Evolutionary conservation across 1,139 yeast species (phyloP).

Genomic region (Debaryomycetaceae sp.): DNA sequence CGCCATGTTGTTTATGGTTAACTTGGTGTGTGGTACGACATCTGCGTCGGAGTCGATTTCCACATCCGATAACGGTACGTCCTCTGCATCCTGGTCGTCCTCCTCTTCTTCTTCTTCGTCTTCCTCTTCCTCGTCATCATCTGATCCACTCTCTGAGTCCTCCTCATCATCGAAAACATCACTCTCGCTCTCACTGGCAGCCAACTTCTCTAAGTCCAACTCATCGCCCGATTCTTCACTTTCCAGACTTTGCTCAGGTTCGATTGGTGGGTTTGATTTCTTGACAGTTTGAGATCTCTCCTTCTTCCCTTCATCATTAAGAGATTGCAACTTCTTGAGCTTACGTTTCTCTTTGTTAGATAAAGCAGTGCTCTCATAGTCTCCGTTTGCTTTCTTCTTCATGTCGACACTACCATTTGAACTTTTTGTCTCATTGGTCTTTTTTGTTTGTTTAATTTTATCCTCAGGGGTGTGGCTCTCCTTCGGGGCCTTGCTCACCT

Average conservation of each 20-base stretch:
- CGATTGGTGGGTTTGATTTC: slow-evolving; percentile 3
- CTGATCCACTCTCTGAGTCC: slow-evolving; percentile 39
- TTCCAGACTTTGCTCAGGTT: slow-evolving; percentile 22
- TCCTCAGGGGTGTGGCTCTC: slow-evolving; percentile 2
- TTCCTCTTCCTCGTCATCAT: slow-evolving; percentile 42
- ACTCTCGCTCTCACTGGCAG: slow-evolving; percentile 48
- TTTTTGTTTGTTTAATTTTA: background rate
- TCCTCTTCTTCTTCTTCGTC: slow-evolving; percentile 44
- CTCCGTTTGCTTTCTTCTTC: slow-evolving; percentile 19
- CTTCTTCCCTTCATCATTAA: slow-evolving; percentile 17
- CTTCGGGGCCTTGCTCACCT: slow-evolving; percentile 1
- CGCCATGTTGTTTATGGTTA: slow-evolving; percentile 70
- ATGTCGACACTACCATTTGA: slow-evolving; percentile 17
- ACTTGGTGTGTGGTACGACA: slow-evolving; percentile 82
- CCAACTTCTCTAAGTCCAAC: slow-evolving; percentile 52
- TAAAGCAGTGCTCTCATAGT: slow-evolving; percentile 42
- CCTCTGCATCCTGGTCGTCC: slow-evolving; percentile 52
- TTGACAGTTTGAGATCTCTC: slow-evolving; percentile 14
- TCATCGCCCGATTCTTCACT: slow-evolving; percentile 25
- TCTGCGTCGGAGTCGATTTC: slow-evolving; percentile 86
- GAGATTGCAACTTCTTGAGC: slow-evolving; percentile 47
- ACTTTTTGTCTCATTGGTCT: slow-evolving; percentile 8
- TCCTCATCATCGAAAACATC: slow-evolving; percentile 36
- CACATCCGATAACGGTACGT: slow-evolving; percentile 72
- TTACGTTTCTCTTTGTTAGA: slow-evolving; percentile 67